Percentiles rank a stretch among this genome's conserved stretches.
Conservation (phyloP, 108 stramenopile genomes). For the Nannochloropsis salina region DNA sequence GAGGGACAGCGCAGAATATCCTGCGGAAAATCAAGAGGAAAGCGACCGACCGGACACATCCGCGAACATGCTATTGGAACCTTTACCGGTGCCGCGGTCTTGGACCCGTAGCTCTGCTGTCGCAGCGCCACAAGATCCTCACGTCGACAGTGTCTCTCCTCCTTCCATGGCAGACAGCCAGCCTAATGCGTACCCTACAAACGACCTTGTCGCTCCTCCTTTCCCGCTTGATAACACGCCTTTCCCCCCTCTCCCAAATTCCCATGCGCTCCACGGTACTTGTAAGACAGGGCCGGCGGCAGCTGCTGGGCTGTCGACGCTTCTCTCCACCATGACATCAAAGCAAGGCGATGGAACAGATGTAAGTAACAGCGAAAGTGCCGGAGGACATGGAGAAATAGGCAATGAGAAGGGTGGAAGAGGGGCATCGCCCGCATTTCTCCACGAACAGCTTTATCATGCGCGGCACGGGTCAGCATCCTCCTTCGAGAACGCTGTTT, state of each 20-base stretch:
- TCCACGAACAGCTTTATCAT: conserved; percentile 5
- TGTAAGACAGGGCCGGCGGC: conserved; percentile 6
- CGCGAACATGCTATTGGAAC: neutral
- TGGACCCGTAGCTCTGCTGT: neutral
- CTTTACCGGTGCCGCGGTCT: neutral
- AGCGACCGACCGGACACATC: neutral
- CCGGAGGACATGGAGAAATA: too few species aligned
- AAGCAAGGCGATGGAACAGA: neutral
- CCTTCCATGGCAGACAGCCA: too few species aligned
- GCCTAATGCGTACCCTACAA: too few species aligned
- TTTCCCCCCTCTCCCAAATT: neutral
- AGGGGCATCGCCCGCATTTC: too few species aligned
- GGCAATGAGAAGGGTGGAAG: too few species aligned
- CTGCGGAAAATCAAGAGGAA: too few species aligned
- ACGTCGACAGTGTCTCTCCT: too few species aligned
- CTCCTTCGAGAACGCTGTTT: neutral
- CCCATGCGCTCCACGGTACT: neutral
- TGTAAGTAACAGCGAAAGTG: neutral
- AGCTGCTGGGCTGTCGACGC: neutral
- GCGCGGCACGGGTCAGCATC: neutral
- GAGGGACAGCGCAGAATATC: too few species aligned
- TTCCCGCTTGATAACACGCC: neutral
- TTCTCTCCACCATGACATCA: neutral
- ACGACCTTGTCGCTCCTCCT: neutral
- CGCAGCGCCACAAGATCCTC: neutral